phyloP scores from a whole-genome alignment of 148 eudicot species.

The Rhododendron ferrugineum region DNA sequence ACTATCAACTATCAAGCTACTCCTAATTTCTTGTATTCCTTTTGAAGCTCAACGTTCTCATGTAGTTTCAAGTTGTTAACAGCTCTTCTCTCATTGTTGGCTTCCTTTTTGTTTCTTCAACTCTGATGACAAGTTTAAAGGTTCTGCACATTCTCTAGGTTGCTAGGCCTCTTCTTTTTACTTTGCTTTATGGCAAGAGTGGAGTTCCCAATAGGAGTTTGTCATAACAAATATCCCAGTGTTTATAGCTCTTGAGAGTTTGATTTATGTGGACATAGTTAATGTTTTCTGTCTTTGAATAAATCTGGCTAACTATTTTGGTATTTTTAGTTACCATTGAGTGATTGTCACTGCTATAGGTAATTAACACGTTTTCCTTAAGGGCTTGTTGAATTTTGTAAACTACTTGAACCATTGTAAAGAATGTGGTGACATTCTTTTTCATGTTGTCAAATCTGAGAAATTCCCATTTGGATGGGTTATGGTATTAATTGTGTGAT shows the following conservation, averaged over 20 bases:
- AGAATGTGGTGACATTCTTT: background rate
- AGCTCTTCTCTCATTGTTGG: background rate
- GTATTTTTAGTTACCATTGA: background rate
- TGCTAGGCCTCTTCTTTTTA: background rate
- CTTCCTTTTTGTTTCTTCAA: background rate
- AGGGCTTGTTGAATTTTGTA: background rate
- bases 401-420: background rate
- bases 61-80: background rate
- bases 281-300: conserved; percentile 1
- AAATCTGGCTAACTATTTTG: background rate
- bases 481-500: background rate
- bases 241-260: background rate
- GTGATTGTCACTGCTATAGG: background rate
- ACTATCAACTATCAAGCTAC: background rate
- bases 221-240: background rate
- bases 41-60: background rate
- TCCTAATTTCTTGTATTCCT: background rate
- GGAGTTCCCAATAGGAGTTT: background rate
- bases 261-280: background rate
- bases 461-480: background rate
- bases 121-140: background rate
- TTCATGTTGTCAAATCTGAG: background rate
- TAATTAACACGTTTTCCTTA: background rate
- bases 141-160: background rate
- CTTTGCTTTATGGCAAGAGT: background rate